Conservation (phyloP, 2,329 filamentous ascomycete species). For the Fusarium buharicum region DNA sequence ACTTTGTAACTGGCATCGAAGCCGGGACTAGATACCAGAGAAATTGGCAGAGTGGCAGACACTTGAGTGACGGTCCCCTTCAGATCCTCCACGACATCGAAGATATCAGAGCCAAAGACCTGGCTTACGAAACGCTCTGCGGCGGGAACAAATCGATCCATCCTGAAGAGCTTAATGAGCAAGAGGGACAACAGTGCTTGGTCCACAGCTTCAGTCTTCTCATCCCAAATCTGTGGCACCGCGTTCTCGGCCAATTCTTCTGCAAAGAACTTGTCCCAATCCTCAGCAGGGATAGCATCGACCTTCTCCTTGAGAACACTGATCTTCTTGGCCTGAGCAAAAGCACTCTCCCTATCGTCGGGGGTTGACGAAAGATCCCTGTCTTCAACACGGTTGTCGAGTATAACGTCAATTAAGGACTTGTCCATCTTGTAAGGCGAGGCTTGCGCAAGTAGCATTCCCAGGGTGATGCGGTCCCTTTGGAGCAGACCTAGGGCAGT, state of each 20-base stretch:
- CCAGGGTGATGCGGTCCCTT: conserved; percentile 92
- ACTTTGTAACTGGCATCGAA: conserved; percentile 99
- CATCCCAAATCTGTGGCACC: conserved; percentile 81
- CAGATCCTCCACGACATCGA: conserved; percentile 87
- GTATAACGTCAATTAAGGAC: conserved; percentile 82
- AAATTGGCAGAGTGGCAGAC: conserved; percentile 83
- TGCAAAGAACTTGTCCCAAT: conserved; percentile 84
- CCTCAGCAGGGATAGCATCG: conserved; percentile 66
- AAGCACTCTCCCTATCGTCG: conserved; percentile 72
- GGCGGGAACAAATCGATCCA: conserved; percentile 93
- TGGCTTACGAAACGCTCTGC: conserved; percentile 89
- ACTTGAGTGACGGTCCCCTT: conserved; percentile 87
- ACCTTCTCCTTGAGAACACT: conserved; percentile 78
- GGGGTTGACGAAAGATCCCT: conserved; percentile 79
- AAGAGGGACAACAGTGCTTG: conserved; percentile 84
- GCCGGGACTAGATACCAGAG: conserved; percentile 91
- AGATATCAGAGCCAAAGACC: conserved; percentile 84
- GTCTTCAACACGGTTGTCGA: conserved; percentile 80
- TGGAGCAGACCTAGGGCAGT: conserved; percentile 94
- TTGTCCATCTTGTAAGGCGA: conserved; percentile 98
- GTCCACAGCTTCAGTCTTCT: conserved; percentile 71
- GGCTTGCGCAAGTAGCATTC: conserved; percentile 93
- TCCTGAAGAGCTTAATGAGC: conserved; percentile 91
- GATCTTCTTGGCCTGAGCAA: conserved; percentile 75
- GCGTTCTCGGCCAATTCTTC: conserved; percentile 89